Evolutionary conservation across 2,329 filamentous ascomycete species (phyloP), one percentile per base, ranked within the genome.

Genomic region (Escovopsis sp.): DNA sequence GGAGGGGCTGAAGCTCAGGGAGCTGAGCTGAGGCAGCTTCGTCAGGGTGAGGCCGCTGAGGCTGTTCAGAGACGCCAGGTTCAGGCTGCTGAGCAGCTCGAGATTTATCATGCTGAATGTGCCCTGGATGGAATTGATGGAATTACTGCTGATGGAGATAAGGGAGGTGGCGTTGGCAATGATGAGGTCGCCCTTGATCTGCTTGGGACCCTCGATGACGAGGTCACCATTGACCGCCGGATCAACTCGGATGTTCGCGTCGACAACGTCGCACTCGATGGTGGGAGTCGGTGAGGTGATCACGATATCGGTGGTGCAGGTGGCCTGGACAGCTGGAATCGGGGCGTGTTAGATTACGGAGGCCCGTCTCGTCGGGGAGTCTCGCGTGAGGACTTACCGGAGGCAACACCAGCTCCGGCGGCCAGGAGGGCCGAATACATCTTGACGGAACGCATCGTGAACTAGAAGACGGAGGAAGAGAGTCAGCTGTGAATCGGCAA

Each of bases 21-120:
- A 51, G 45, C 64, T 73, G 59, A 68, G 72, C 57, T 63, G 68
- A 48, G 80, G 80, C 36, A 95, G 75, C 51, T 82, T 82, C 45
- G 73, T 67, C 73, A 83, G 88, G 51, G 72, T 63, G 60, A 96
- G 80, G 45, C 65, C 64, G 51, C 75, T 73, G 48, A 93, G 78
- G 32, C 65, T 65, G 47, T 63, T 71, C 45, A 98, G 77, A 26
- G 66, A 55, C 45, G 71, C 65, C 66, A 94, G 80, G 51, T 63
- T 68, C 46, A 96, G 68, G 43, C 67, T 73, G 53, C 72, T 76
- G 43, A 98, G 71, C 33, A 75, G 66, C 48, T 80, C 84, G 44
- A 86, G 68, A 51, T 76, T 76, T 52, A 73, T 66, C 49, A 96
- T 67, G 45, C 66, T 62, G 69, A 95, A 87, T n/a, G 60, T 63